Base-by-base conservation (phyloP, 1,284 basidiomycete species). In the Cronartium quercuum region DNA sequence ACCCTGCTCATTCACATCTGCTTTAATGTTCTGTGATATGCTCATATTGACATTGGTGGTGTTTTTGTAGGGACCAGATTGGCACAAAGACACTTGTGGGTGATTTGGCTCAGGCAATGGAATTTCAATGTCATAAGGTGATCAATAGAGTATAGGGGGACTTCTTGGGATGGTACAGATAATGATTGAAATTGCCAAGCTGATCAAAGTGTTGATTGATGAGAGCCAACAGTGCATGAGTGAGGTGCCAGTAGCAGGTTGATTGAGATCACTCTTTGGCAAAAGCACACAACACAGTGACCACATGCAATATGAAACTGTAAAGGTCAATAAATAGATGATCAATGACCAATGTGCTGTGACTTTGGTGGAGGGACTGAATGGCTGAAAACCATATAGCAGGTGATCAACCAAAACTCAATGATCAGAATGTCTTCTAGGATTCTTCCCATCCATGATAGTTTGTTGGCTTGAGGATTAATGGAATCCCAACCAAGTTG, bases 401-500 rank as follows among this genome's bases (percentile, higher is more conserved):
- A 40, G n/a, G 29, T 62, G 37, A 62, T 62, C 60, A 18, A 62
- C 29, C 37, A 62, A 38, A 62, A 62, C n/a, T 15, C 38, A n/a
- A 62, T 40, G 35, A 62, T n/a, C 29, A 35, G 29, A 29, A 21
- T 15, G 38, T 35, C 34, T 62, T 62, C 37, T 5, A 35, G 34
- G 3, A 62, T 18, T 15, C 29, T 62, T 62, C 34, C 29, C 29
- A 29, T 35, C 10, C 35, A 29, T 10, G 35, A 40, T 9, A 62
- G 60, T 62, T 62, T n/a, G 34, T 13, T 29, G 38, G 60, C 34
- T 21, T 40, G 34, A 62, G 37, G 37, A 62, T 62, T 40, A 29
- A 62, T 37, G n/a, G 38, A 62, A 38, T 62, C 60, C 60, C 60
- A 62, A 13, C 60, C 60, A 3, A 62, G 37, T n/a, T 62, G n/a